Evolutionary conservation across 305 asterid genomes (phyloP).

Genomic region (Solanum hybrid): DNA sequence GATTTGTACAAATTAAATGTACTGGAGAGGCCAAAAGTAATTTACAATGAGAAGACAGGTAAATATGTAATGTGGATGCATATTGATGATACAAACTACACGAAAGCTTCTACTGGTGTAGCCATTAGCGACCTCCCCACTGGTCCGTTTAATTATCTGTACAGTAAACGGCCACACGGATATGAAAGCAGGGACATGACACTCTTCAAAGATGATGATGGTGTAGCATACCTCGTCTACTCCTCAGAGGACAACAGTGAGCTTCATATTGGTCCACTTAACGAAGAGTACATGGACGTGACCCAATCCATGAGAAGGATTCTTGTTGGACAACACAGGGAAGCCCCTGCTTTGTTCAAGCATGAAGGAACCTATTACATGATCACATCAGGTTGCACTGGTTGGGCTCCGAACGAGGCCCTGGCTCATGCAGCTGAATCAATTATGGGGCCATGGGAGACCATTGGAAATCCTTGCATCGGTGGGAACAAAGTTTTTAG

Average conservation of each 20-base stretch:
- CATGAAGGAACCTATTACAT: conserved; percentile 71
- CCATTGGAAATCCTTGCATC: conserved; percentile 76
- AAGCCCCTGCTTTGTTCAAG: conserved; percentile 91
- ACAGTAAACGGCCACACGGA: conserved; percentile 81
- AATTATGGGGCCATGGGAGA: conserved; percentile 93
- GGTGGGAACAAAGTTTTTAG: conserved; percentile 64
- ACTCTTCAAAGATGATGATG: conserved; percentile 79
- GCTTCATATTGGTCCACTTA: conserved; percentile 78
- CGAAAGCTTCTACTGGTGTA: conserved; percentile 77
- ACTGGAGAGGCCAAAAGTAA: conserved; percentile 93
- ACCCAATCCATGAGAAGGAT: conserved; percentile 41
- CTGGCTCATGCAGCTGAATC: conserved; percentile 76
- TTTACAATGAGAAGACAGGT: conserved; percentile 55
- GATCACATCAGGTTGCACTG: conserved; percentile 95
- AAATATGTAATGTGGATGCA: conserved; percentile 98
- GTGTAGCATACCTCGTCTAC: conserved; percentile 71
- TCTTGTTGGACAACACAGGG: conserved; percentile 77
- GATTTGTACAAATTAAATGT: conserved; percentile 81
- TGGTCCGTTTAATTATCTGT: conserved; percentile 74
- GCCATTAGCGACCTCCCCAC: conserved; percentile 64
- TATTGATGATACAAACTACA: conserved; percentile 78
- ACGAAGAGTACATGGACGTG: conserved; percentile 48
- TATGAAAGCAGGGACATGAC: conserved; percentile 97
- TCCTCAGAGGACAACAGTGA: conserved; percentile 82
- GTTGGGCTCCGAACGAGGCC: conserved; percentile 98